A percentile compares a stretch with the other conserved stretches of the same genome.
Evolutionary conservation across 73 alveolate genomes (phyloP).

Genomic region (Paramecium octaurelia): DNA sequence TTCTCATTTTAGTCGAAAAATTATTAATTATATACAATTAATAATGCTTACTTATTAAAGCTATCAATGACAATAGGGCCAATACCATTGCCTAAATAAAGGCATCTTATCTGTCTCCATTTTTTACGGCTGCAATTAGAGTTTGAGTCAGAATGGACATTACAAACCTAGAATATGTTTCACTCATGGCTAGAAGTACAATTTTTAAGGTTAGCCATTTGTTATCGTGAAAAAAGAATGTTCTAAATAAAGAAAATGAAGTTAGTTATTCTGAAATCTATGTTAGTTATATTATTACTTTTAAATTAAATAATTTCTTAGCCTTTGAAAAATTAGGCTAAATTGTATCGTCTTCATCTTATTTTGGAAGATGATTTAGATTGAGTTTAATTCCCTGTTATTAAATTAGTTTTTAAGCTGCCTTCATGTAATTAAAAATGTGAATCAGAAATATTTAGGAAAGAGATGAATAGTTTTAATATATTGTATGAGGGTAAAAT

Average conservation of each 20-base stretch:
- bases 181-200: not conserved
- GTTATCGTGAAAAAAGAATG: not conserved
- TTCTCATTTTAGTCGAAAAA: slow-evolving; percentile 11
- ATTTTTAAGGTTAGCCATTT: not conserved
- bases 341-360: slow-evolving; percentile 17
- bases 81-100: not conserved
- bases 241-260: not conserved
- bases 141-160: not conserved
- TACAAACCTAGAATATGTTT: slow-evolving; percentile 19
- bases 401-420: not conserved
- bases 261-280: not conserved
- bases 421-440: not conserved
- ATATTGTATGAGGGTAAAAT: not conserved
- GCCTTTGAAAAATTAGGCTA: not conserved
- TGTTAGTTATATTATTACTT: not conserved
- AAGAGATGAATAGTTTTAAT: not conserved
- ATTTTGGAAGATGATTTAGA: not conserved
- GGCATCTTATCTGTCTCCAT: not conserved
- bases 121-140: not conserved
- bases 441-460: not conserved
- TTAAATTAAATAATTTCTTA: not conserved
- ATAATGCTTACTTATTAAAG: slow-evolving; percentile 9
- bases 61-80: not conserved
- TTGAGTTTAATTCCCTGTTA: not conserved
- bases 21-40: not conserved